A percentile compares a stretch with the other conserved stretches of the same genome.
These are phyloP conservation scores for Colletotrichum ledebouriae DNA, from an alignment of 2,329 filamentous ascomycete genomes.

Conservation along the genomic window DNA sequence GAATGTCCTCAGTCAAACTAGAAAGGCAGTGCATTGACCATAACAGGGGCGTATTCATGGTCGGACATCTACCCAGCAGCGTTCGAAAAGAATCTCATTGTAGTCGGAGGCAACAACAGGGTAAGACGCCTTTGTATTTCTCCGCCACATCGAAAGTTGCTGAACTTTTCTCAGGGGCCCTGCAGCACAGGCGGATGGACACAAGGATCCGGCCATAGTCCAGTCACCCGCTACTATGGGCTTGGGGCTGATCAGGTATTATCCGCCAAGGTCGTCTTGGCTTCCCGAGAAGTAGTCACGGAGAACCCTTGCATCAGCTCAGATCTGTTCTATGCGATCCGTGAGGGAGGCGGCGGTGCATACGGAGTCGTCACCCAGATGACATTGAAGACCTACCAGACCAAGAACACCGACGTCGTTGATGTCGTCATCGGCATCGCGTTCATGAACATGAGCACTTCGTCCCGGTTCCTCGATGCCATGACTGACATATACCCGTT, in stretches of 20 bases:
- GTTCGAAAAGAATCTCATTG: conserved; percentile 42
- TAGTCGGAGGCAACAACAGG: conserved; percentile 35
- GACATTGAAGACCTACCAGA: conserved; percentile 36
- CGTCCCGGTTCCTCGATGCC: conserved; percentile 13
- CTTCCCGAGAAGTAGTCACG: conserved; percentile 46
- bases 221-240: conserved; percentile 57
- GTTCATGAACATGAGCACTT: conserved; percentile 38
- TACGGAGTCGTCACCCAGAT: conserved; percentile 50
- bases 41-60: conserved; percentile 50
- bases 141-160: background rate
- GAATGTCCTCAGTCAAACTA: conserved; percentile 44
- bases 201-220: conserved; percentile 67
- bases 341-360: conserved; percentile 49
- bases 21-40: conserved; percentile 56
- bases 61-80: conserved; percentile 59
- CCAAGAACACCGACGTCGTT: conserved; percentile 57
- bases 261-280: conserved; percentile 49
- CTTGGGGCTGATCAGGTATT: conserved; percentile 49
- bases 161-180: conserved; percentile 42
- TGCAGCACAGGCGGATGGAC: conserved; percentile 64
- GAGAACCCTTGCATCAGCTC: conserved; percentile 45
- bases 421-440: conserved; percentile 54
- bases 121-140: background rate
- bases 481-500: conserved; percentile 20
- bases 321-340: conserved; percentile 50